Evolutionary conservation across 164 flowering plant species (phyloP), one percentile per base, ranked within the genome.

Genomic region (Macadamia tetraphylla): DNA sequence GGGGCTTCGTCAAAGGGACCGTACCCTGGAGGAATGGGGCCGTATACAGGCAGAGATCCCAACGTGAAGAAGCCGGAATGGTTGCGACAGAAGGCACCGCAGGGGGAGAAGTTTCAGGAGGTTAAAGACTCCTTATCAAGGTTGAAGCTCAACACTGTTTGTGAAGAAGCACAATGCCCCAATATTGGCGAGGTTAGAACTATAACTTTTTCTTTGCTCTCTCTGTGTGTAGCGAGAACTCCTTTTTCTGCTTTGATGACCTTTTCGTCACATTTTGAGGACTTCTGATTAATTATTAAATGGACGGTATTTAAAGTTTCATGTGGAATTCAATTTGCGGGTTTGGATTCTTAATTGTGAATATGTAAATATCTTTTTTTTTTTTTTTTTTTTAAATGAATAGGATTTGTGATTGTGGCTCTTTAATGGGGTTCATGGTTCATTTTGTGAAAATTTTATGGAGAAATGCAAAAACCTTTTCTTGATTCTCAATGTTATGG

Each of bases 151-250:
- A 82, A 94, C 58, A 94, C 95, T 2, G 98, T 94, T 23, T 94
- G 98, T 64, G 90, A 91, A 78, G 97, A 94, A 73, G 98, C 98
- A 1, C 93, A 90, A 66, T 91, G 98, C 69, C 97, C 98, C 64
- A 94, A 94, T 71, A 91, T 94, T 49, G 98, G 98, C 35, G 96
- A 90, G 92, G 95, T 86, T 58, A 31, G 1, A 29, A 57, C 53
- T 17, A 23, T 23, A 18, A 56, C 29, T 15, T 29, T n/a, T 29
- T 9, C 29, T 23, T 23, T 23, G 15, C 66, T 48, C 56, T 42
- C 32, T 60, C 0, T 49, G 6, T 18, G 29, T 30, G 30, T 9
- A 23, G n/a, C 42, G 18, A 13, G 42, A 7, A 6, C 29, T n/a
- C 29, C 29, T n/a, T 58, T 29, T 49, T 57, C 23, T 8, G 60